These are phyloP conservation scores for Penicillium angulare DNA, from an alignment of 495 filamentous ascomycete genomes.

Conservation along the genomic window DNA sequence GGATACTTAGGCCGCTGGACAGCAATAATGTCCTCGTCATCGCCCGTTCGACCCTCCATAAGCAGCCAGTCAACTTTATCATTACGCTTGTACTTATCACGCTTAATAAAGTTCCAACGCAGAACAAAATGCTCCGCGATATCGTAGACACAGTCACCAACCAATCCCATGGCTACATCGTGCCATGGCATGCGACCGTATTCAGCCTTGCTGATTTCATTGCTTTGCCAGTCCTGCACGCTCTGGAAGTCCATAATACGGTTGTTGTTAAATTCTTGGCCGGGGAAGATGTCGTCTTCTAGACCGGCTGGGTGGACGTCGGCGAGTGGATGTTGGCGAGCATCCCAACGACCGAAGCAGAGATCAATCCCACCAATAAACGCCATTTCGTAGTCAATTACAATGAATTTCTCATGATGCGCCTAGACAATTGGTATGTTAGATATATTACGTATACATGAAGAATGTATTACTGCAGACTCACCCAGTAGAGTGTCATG, in stretches of 20 bases:
- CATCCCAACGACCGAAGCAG: constrained; percentile 95
- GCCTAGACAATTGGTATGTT: constrained; percentile 48
- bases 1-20: constrained; percentile 85
- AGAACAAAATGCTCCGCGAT: constrained; percentile 96
- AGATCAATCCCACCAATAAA: constrained; percentile 94
- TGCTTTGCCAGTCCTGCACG: constrained; percentile 87
- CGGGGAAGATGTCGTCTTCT: constrained; percentile 85
- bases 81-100: constrained; percentile 95
- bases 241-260: constrained; percentile 94
- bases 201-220: constrained; percentile 88
- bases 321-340: constrained; percentile 77
- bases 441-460: background rate
- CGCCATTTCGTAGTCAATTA: constrained; percentile 85
- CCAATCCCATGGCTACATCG: constrained; percentile 85
- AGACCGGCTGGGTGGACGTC: constrained; percentile 85
- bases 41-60: constrained; percentile 74
- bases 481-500: constrained; percentile 94
- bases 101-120: constrained; percentile 95
- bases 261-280: constrained; percentile 95
- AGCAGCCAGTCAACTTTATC: constrained; percentile 76
- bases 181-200: constrained; percentile 98
- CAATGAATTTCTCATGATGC: constrained; percentile 95
- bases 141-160: constrained; percentile 88
- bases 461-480: background rate
- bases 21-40: constrained; percentile 78